Conservation (phyloP, 2,329 filamentous ascomycete genomes). For the Blastomyces emzantsi region DNA sequence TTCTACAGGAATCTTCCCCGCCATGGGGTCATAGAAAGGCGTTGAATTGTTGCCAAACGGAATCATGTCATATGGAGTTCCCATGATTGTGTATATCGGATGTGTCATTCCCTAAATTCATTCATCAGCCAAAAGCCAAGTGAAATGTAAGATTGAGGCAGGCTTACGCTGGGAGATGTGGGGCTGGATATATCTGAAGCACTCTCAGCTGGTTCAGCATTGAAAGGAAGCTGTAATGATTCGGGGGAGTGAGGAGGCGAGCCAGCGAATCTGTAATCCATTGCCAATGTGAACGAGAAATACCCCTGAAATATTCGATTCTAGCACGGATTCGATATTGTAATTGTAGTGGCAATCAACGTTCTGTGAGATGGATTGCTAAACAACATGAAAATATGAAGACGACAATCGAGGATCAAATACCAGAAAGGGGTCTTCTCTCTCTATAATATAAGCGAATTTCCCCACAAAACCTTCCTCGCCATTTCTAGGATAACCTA, state of each 20-base stretch:
- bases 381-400: neutral
- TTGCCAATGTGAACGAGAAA: neutral
- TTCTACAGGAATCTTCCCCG: slow-evolving; percentile 21
- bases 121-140: neutral
- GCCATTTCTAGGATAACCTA: neutral
- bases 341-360: neutral
- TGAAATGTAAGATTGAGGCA: neutral
- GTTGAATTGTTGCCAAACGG: slow-evolving; percentile 17
- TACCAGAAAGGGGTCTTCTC: neutral
- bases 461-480: neutral
- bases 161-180: slow-evolving; percentile 20
- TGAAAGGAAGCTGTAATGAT: slow-evolving; percentile 18
- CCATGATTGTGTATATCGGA: slow-evolving; percentile 15
- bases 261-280: slow-evolving; percentile 6
- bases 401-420: neutral
- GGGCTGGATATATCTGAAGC: slow-evolving; percentile 21
- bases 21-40: slow-evolving; percentile 15
- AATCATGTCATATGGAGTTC: slow-evolving; percentile 19
- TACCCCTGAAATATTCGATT: neutral
- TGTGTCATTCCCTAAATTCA: slow-evolving; percentile 17
- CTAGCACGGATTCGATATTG: neutral
- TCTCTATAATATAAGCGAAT: neutral
- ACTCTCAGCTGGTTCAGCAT: slow-evolving; percentile 12
- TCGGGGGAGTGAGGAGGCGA: slow-evolving; percentile 18
- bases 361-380: neutral